Percentiles rank a stretch among this genome's conserved stretches.
Conservation (phyloP, 169 alveolate genomes). For the Plasmodium adleri region DNA sequence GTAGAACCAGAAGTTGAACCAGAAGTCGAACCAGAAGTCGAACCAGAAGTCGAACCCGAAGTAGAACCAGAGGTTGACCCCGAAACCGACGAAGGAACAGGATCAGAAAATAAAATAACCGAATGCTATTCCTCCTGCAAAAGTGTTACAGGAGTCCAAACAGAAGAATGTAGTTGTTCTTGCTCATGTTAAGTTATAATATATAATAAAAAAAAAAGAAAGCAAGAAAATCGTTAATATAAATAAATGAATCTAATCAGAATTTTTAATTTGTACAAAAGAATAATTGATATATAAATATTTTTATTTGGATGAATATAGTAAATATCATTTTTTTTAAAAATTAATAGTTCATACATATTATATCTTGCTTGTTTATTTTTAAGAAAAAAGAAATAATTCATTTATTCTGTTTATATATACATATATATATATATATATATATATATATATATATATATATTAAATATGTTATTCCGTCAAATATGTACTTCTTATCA, state of each 20-base stretch:
- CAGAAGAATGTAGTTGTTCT: constrained; percentile 73
- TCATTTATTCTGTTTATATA: no score
- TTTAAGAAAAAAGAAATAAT: no score
- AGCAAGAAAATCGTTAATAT: neutral
- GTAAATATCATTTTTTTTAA: no score
- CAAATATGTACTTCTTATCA: no score
- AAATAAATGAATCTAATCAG: neutral
- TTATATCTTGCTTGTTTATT: no score
- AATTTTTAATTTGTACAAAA: neutral
- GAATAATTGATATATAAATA: neutral
- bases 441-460: no score
- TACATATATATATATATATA: no score
- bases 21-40: neutral
- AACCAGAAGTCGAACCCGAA: neutral
- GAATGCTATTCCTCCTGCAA: constrained; percentile 72
- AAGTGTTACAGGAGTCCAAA: constrained; percentile 69
- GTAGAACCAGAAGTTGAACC: neutral
- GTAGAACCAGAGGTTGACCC: neutral
- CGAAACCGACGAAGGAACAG: neutral
- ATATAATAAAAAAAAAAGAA: neutral
- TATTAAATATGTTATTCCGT: no score
- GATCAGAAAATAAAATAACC: constrained; percentile 3
- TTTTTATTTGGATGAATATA: no score
- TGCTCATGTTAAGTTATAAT: constrained; percentile 54
- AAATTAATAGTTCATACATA: no score